Evolutionary conservation across 73 alveolate species (phyloP), one percentile per base, ranked within the genome.

Genomic region (Paramecium tetraurelia): DNA sequence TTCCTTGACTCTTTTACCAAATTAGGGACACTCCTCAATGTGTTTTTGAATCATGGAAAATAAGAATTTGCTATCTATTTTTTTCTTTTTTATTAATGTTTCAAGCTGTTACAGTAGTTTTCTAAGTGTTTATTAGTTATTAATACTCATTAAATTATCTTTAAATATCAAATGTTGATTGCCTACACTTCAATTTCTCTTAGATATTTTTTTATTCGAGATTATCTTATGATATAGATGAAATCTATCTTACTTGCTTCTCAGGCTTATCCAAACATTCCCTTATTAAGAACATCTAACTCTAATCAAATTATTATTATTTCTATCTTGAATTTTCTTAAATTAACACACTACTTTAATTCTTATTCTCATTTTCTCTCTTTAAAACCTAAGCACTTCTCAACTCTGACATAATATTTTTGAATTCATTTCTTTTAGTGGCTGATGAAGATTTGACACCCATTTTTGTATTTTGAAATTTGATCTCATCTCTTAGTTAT

Each of bases 61-160:
- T 5, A 77, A 77, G 43, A 77, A 77, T n/a, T 77, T 40, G 22
- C 44, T 43, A 46, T 77, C 89, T 22, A 77, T 77, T n/a, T 40
- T 29, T 43, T 77, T 77, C 69, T 40, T 77, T 22, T 40, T 11
- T 12, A 77, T 21, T 14, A 77, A 40, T 22, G 75, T 40, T 41
- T 77, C 89, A 46, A 77, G 41, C 20, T 77, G 20, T 41, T 40
- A 29, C 5, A 77, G 6, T 46, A 80, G 12, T 41, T 77, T 80
- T 80, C 90, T 80, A 31, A 22, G 1, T 72, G 14, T 72, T 53
- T 18, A 53, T 53, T 53, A 7, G 12, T 53, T 53, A 53, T 18
- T 53, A 18, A 16, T 53, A 53, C 69, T 53, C 69, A 53, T 53
- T 53, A 53, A 53, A 53, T 53, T 53, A 53, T 53, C n/a, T 53